Percentiles rank a stretch among this genome's conserved stretches.
These are phyloP conservation scores for Orbilia oligospora DNA, from an alignment of 2,329 filamentous ascomycete species.

Conservation along the genomic window DNA sequence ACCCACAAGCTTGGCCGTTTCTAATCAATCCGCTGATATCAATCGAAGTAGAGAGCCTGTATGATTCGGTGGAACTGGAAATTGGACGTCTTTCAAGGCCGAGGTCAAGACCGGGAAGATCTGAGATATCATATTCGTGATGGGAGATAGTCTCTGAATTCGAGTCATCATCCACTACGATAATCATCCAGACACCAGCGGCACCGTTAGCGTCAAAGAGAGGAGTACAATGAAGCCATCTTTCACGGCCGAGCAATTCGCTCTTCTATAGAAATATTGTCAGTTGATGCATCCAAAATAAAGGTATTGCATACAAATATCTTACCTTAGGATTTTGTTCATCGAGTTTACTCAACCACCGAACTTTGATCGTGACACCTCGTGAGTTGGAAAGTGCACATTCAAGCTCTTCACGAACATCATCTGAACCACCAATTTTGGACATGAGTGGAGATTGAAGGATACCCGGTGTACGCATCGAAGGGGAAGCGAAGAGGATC, in stretches of 20 bases:
- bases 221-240: conserved; percentile 85
- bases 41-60: conserved; percentile 26
- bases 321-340: conserved; percentile 63
- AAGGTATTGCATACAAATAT: not conserved
- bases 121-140: conserved; percentile 45
- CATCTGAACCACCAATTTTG: conserved; percentile 71
- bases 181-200: conserved; percentile 84
- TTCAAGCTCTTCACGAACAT: conserved; percentile 70
- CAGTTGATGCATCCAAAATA: not conserved
- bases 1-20: conserved; percentile 22
- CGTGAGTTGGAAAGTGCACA: conserved; percentile 77
- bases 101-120: conserved; percentile 29
- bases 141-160: conserved; percentile 15
- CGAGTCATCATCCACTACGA: conserved; percentile 73
- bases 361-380: conserved; percentile 81
- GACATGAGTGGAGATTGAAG: conserved; percentile 74
- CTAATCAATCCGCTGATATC: conserved; percentile 11
- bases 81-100: conserved; percentile 26
- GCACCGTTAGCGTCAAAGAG: conserved; percentile 76
- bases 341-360: conserved; percentile 74
- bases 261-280: conserved; percentile 65
- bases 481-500: conserved; percentile 79
- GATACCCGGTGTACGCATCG: conserved; percentile 77
- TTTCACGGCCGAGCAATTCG: conserved; percentile 71
- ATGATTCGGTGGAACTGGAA: conserved; percentile 30